Evolutionary conservation across 2,329 filamentous ascomycete species (phyloP).

Genomic region (Leptodontidium sp.): DNA sequence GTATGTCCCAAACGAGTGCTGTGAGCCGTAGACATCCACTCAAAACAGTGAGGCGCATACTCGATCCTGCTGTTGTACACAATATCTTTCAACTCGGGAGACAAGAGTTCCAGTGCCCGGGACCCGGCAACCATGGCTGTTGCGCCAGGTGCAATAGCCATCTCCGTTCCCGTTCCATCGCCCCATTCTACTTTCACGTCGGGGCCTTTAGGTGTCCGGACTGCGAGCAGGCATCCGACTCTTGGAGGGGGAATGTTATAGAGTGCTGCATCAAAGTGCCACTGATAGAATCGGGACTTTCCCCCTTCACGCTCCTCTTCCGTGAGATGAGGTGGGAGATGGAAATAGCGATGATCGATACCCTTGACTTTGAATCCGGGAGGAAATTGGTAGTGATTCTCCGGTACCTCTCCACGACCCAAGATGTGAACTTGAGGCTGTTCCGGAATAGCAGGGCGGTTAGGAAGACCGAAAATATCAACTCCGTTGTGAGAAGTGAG

Average conservation of each 20-base stretch:
- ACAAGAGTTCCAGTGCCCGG: slow-evolving; percentile 40
- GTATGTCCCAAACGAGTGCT: slow-evolving; percentile 47
- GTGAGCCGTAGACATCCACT: slow-evolving; percentile 50
- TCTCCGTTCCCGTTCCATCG: slow-evolving; percentile 48
- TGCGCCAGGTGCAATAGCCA: slow-evolving; percentile 47
- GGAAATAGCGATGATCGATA: slow-evolving; percentile 49
- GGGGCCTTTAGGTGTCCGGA: slow-evolving; percentile 47
- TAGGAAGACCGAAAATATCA: slow-evolving; percentile 49
- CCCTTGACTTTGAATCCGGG: slow-evolving; percentile 51
- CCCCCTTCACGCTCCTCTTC: slow-evolving; percentile 47
- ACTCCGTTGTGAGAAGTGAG: slow-evolving; percentile 47
- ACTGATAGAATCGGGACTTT: slow-evolving; percentile 49
- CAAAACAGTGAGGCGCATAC: slow-evolving; percentile 50
- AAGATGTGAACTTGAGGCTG: slow-evolving; percentile 51
- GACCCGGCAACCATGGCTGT: slow-evolving; percentile 47
- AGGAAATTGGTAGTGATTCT: slow-evolving; percentile 49
- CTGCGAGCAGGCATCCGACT: slow-evolving; percentile 49
- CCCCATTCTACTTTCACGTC: slow-evolving; percentile 45
- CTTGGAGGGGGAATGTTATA: slow-evolving; percentile 49
- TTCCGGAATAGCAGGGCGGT: slow-evolving; percentile 45
- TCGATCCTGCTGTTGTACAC: slow-evolving; percentile 48
- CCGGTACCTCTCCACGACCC: slow-evolving; percentile 48
- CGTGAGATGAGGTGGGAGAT: slow-evolving; percentile 50
- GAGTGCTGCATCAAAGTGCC: slow-evolving; percentile 49
- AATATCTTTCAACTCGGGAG: slow-evolving; percentile 41